Percentiles rank a stretch among this genome's conserved stretches.
Conservation (phyloP, 1,284 basidiomycete species). For the Apiotrichum veenhuisii region DNA sequence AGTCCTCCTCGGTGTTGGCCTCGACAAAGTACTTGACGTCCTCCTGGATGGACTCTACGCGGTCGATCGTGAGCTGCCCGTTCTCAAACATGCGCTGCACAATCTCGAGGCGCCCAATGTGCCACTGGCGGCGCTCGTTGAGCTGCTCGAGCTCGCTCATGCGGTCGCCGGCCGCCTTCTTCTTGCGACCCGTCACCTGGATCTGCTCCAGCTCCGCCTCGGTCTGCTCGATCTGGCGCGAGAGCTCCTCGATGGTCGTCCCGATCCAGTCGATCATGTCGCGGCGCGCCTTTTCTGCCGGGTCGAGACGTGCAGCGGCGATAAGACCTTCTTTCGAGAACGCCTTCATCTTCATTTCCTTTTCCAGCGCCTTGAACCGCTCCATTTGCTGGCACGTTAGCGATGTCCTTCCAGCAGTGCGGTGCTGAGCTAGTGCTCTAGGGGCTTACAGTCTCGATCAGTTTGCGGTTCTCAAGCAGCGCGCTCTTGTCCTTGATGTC, state of each 20-base stretch:
- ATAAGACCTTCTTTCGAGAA: slow-evolving; percentile 99
- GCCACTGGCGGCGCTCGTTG: slow-evolving; percentile 95
- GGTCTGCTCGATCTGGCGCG: slow-evolving; percentile 86
- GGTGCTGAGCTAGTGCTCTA: no score
- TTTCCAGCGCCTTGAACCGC: slow-evolving; percentile 99
- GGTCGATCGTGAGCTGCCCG: slow-evolving; percentile 78
- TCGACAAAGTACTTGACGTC: slow-evolving; percentile 97
- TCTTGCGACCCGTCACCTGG: slow-evolving; percentile 67
- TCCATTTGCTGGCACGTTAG: slow-evolving; percentile 87
- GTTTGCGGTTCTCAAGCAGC: slow-evolving; percentile 84
- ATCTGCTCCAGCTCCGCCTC: slow-evolving; percentile 91
- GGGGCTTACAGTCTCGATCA: slow-evolving; percentile 90
- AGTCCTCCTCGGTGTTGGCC: slow-evolving; percentile 92
- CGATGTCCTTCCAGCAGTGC: not conserved
- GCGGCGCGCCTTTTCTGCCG: slow-evolving; percentile 92
- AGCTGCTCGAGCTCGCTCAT: slow-evolving; percentile 77
- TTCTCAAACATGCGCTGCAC: slow-evolving; percentile 92
- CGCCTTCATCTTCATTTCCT: slow-evolving; percentile 99
- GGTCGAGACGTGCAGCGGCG: slow-evolving; percentile 89
- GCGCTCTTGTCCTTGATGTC: slow-evolving; percentile 99
- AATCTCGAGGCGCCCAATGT: slow-evolving; percentile 87
- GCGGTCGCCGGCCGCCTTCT: slow-evolving; percentile 64
- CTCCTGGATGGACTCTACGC: slow-evolving; percentile 79
- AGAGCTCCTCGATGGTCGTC: slow-evolving; percentile 82
- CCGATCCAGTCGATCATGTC: slow-evolving; percentile 86